Percentiles rank a stretch among this genome's conserved stretches.
Conservation (phyloP, 2,329 filamentous ascomycete species). For the Didymella lethalis region DNA sequence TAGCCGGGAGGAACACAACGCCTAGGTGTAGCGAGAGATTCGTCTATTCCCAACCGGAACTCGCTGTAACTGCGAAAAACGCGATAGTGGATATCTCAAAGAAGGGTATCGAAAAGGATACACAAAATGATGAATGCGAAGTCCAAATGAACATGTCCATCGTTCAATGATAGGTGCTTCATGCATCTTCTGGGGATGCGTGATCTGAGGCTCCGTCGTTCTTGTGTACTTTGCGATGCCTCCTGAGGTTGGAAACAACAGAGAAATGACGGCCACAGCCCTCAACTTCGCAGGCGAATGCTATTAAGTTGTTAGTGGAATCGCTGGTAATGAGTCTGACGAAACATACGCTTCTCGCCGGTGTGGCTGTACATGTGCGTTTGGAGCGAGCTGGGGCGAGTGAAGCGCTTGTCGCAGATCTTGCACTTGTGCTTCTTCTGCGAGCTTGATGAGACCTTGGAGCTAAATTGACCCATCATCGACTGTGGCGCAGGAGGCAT, state of each 20-base stretch:
- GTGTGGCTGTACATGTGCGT: constrained; percentile 99
- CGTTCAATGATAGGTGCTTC: constrained; percentile 37
- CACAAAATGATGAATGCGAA: constrained; percentile 27
- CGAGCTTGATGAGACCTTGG: constrained; percentile 91
- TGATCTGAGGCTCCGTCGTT: constrained; percentile 64
- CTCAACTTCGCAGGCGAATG: constrained; percentile 92
- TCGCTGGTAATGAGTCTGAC: neutral
- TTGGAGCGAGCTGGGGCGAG: constrained; percentile 89
- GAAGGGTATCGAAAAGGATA: constrained; percentile 33
- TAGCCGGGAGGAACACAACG: constrained; percentile 7
- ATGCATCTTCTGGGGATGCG: constrained; percentile 58
- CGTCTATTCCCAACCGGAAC: constrained; percentile 40
- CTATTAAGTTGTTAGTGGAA: constrained; percentile 57
- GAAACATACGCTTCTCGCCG: constrained; percentile 89
- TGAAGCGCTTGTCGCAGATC: constrained; percentile 97
- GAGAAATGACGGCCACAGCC: constrained; percentile 96
- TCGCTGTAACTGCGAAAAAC: constrained; percentile 38
- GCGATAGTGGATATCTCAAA: constrained; percentile 51
- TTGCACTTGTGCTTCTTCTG: constrained; percentile 99
- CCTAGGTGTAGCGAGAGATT: constrained; percentile 38
- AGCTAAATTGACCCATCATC: constrained; percentile 99
- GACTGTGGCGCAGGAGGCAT: constrained; percentile 87
- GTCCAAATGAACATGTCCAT: constrained; percentile 32
- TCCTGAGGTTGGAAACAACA: constrained; percentile 91
- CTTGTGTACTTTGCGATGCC: constrained; percentile 96